phyloP scores from a whole-genome alignment of 23 red algal species.

The Cyanidioschyzon merolae region DNA sequence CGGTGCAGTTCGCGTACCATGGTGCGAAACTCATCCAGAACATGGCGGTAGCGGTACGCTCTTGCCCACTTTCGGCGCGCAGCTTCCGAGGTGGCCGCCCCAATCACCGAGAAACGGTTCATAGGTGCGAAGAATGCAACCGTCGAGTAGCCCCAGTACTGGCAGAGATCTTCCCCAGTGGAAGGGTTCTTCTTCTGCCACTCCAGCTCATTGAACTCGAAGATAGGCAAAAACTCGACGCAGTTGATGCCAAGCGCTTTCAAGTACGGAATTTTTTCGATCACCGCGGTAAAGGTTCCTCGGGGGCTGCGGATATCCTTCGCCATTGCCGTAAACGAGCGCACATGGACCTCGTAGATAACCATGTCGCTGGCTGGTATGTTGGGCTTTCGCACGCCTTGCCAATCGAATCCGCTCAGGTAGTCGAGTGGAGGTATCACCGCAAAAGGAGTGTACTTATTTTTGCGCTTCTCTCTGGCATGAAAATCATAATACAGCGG shows the following conservation, averaged over 20 bases:
- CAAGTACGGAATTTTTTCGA: constrained; percentile 26
- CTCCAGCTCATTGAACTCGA: constrained; percentile 34
- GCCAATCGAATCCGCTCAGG: constrained; percentile 67
- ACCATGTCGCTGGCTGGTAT: constrained; percentile 27
- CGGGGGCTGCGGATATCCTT: background rate
- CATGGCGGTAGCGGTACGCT: constrained; percentile 2
- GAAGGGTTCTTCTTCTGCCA: constrained; percentile 6
- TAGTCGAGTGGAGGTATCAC: constrained; percentile 33
- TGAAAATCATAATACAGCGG: constrained; percentile 31
- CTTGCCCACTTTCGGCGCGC: background rate
- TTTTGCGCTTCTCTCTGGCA: constrained; percentile 12
- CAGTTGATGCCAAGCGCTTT: constrained; percentile 27
- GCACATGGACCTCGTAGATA: constrained; percentile 29
- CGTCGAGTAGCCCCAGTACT: constrained; percentile 35
- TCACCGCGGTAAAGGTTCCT: constrained; percentile 19
- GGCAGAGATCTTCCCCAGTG: constrained; percentile 22
- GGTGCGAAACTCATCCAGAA: constrained; percentile 7
- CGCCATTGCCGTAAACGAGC: constrained; percentile 17
- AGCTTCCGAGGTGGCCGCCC: background rate
- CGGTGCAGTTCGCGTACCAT: constrained; percentile 23
- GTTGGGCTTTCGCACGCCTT: constrained; percentile 41
- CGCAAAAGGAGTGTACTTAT: constrained; percentile 39
- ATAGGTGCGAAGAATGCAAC: constrained; percentile 27
- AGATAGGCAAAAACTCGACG: constrained; percentile 23
- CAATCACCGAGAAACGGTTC: constrained; percentile 20